Conservation (phyloP, 179 eudicot genomes). For the Actinidia chinensis region DNA sequence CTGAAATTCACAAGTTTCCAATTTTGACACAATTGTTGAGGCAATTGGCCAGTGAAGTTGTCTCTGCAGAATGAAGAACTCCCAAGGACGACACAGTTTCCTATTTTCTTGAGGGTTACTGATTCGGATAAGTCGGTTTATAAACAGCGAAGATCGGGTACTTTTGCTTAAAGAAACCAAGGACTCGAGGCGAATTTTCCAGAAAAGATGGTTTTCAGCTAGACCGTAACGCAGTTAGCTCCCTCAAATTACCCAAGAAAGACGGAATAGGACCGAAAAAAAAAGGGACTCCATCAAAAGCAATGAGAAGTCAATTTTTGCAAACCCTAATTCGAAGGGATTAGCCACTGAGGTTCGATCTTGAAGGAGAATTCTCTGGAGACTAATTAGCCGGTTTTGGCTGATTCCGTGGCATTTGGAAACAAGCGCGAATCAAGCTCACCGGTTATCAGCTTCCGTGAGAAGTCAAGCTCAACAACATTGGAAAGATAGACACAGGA, state of each 20-base stretch:
- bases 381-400: slow-evolving; percentile 19
- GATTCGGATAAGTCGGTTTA: slow-evolving; percentile 22
- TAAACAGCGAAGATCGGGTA: slow-evolving; percentile 18
- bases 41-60: slow-evolving; percentile 27
- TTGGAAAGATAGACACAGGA: slow-evolving; percentile 27
- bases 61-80: slow-evolving; percentile 17
- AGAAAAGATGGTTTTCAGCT: slow-evolving; percentile 14
- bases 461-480: slow-evolving; percentile 26
- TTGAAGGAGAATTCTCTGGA: slow-evolving; percentile 20
- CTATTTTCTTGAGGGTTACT: slow-evolving; percentile 29
- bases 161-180: slow-evolving; percentile 26
- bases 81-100: slow-evolving; percentile 26
- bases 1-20: slow-evolving; percentile 24
- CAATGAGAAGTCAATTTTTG: slow-evolving; percentile 19
- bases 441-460: slow-evolving; percentile 27
- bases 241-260: slow-evolving; percentile 26
- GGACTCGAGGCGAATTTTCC: slow-evolving; percentile 23
- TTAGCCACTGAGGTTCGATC: slow-evolving; percentile 13
- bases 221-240: slow-evolving; percentile 7
- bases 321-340: slow-evolving; percentile 24
- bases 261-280: slow-evolving; percentile 27
- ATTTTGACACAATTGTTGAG: slow-evolving; percentile 26
- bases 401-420: not conserved
- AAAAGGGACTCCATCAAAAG: slow-evolving; percentile 14
- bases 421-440: slow-evolving; percentile 23